phyloP scores from a whole-genome alignment of 2,329 filamentous ascomycete genomes.

The Cyanodermella asteris region DNA sequence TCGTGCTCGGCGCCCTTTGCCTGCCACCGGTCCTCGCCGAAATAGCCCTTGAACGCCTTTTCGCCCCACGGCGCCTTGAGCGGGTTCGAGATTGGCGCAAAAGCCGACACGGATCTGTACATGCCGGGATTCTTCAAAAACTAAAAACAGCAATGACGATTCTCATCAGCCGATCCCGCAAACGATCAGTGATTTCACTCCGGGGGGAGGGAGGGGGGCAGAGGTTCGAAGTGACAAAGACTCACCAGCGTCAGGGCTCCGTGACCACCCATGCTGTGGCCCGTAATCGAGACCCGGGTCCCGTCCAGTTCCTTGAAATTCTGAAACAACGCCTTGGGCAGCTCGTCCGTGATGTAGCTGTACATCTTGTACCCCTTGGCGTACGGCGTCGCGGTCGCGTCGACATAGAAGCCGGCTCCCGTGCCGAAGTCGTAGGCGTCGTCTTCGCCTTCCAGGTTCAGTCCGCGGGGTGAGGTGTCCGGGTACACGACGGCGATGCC shows the following conservation, averaged over 20 bases:
- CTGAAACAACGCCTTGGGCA: conserved; percentile 55
- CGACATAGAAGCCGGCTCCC: conserved; percentile 85
- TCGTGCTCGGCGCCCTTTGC: conserved; percentile 75
- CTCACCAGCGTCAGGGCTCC: conserved; percentile 62
- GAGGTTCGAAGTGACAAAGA: neutral
- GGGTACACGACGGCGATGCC: conserved; percentile 88
- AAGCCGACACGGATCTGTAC: conserved; percentile 77
- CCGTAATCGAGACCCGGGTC: conserved; percentile 57
- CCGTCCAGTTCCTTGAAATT: conserved; percentile 53
- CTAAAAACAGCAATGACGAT: conserved; percentile 13
- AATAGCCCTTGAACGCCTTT: conserved; percentile 84
- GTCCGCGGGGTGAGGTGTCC: conserved; percentile 54
- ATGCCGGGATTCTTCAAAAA: conserved; percentile 78
- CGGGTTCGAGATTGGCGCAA: conserved; percentile 79
- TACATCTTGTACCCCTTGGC: conserved; percentile 77
- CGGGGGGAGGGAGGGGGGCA: neutral
- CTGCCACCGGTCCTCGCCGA: conserved; percentile 43
- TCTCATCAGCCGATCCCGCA: neutral
- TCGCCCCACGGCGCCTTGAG: conserved; percentile 74
- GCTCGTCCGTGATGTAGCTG: conserved; percentile 69
- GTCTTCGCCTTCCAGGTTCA: conserved; percentile 62
- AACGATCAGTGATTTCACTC: neutral
- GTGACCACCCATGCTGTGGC: conserved; percentile 95
- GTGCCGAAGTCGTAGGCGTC: conserved; percentile 80
- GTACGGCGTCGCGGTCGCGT: conserved; percentile 60